phyloP scores from a whole-genome alignment of 2,329 filamentous ascomycete species.

The Nannizziopsis arthrosporioides region DNA sequence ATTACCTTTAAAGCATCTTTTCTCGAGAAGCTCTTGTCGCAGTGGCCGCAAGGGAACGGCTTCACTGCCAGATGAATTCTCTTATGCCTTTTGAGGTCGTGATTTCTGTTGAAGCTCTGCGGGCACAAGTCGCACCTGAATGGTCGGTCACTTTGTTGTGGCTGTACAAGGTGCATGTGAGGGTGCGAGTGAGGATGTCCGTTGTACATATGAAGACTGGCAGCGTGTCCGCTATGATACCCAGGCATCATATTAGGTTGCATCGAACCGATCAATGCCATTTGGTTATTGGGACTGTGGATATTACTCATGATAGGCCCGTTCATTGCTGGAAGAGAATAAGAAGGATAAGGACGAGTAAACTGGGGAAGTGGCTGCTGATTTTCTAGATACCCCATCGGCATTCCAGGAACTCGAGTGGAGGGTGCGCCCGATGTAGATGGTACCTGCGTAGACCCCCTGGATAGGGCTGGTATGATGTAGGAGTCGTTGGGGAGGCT shows the following conservation, averaged over 20 bases:
- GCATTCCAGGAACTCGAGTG: slow-evolving; percentile 46
- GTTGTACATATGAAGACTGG: slow-evolving; percentile 40
- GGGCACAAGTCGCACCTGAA: slow-evolving; percentile 91
- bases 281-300: slow-evolving; percentile 58
- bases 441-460: slow-evolving; percentile 26
- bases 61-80: slow-evolving; percentile 90
- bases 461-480: slow-evolving; percentile 32
- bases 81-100: slow-evolving; percentile 92
- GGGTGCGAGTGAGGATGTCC: slow-evolving; percentile 31
- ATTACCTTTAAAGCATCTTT: slow-evolving; percentile 94
- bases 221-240: slow-evolving; percentile 51
- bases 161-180: slow-evolving; percentile 41
- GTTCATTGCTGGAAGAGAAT: slow-evolving; percentile 50
- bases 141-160: slow-evolving; percentile 61
- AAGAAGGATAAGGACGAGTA: slow-evolving; percentile 38
- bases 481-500: slow-evolving; percentile 41
- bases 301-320: slow-evolving; percentile 68
- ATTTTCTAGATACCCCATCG: slow-evolving; percentile 32
- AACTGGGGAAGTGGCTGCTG: slow-evolving; percentile 28
- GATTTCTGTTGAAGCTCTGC: slow-evolving; percentile 90
- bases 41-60: slow-evolving; percentile 81
- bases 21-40: slow-evolving; percentile 91
- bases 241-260: slow-evolving; percentile 45
- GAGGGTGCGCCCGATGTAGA: slow-evolving; percentile 31
- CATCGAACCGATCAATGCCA: slow-evolving; percentile 56